These are phyloP conservation scores for Dimocarpus longan DNA, from an alignment of 345 rosid species.

Conservation along the genomic window DNA sequence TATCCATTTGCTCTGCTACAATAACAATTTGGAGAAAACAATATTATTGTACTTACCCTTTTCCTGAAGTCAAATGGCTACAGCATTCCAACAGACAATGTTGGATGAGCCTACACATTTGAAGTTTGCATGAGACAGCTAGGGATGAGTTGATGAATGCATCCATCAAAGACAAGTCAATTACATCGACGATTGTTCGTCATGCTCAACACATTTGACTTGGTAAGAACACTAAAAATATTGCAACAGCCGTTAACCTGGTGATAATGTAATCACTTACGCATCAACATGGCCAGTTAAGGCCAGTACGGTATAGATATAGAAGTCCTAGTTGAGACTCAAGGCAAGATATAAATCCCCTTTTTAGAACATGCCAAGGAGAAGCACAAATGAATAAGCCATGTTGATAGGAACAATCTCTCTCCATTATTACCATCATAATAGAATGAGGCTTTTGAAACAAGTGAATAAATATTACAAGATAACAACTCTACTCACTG, in stretches of 20 bases:
- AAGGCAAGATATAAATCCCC: neutral
- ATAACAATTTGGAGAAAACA: neutral
- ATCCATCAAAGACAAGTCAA: neutral
- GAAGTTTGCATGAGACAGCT: neutral
- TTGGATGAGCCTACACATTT: neutral
- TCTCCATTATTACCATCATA: conserved; percentile 22
- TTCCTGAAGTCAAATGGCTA: neutral
- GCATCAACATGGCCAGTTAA: neutral
- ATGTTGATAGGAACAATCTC: conserved; percentile 8
- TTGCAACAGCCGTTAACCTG: conserved; percentile 1
- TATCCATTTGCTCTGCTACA: neutral
- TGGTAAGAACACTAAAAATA: neutral
- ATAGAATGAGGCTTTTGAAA: conserved; percentile 6
- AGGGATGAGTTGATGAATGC: neutral
- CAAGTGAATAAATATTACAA: conserved; percentile 21
- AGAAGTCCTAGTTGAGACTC: neutral
- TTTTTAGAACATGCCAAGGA: neutral
- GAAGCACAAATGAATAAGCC: neutral
- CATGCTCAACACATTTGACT: neutral
- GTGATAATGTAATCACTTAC: neutral
- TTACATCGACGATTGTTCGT: neutral
- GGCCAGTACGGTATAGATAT: neutral
- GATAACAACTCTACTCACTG: conserved; percentile 13
- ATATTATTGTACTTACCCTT: neutral
- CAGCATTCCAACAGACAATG: neutral